A percentile compares a stretch with the other conserved stretches of the same genome.
Evolutionary conservation across 345 rosid species (phyloP).

Genomic region (Populus pruinosa): DNA sequence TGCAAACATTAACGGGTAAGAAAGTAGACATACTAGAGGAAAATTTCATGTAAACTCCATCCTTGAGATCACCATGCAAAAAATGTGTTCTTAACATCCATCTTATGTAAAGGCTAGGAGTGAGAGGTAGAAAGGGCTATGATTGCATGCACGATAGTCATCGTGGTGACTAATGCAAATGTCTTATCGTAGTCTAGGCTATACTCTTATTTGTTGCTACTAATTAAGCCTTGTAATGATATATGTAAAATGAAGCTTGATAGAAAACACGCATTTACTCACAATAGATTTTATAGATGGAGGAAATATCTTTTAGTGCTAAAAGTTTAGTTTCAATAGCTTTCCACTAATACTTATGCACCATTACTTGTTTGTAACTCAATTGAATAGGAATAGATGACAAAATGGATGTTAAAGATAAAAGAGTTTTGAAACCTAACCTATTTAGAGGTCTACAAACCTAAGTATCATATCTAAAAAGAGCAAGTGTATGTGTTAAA

Average conservation of each 20-base stretch:
- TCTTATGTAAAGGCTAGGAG: not conserved
- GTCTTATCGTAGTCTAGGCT: too few species aligned
- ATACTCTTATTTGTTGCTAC: too few species aligned
- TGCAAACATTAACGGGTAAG: not conserved
- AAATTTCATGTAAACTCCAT: not conserved
- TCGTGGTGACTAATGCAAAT: not conserved
- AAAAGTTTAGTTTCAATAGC: too few species aligned
- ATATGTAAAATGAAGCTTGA: not conserved
- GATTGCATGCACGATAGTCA: not conserved
- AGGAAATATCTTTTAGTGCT: too few species aligned
- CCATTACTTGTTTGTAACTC: not conserved
- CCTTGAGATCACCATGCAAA: not conserved
- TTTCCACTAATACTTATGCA: too few species aligned
- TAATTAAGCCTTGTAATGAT: too few species aligned
- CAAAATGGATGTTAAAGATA: not conserved
- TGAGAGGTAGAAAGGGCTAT: not conserved
- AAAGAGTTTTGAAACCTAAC: not conserved
- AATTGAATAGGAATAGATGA: constrained; percentile 1
- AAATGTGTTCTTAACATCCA: too few species aligned
- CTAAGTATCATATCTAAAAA: too few species aligned
- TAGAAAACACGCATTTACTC: not conserved
- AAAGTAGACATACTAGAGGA: not conserved
- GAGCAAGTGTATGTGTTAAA: not conserved
- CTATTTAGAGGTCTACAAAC: not conserved
- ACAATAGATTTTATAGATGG: not conserved